phyloP scores from a whole-genome alignment of 75 land plant genomes.

The Sequoiadendron giganteum region DNA sequence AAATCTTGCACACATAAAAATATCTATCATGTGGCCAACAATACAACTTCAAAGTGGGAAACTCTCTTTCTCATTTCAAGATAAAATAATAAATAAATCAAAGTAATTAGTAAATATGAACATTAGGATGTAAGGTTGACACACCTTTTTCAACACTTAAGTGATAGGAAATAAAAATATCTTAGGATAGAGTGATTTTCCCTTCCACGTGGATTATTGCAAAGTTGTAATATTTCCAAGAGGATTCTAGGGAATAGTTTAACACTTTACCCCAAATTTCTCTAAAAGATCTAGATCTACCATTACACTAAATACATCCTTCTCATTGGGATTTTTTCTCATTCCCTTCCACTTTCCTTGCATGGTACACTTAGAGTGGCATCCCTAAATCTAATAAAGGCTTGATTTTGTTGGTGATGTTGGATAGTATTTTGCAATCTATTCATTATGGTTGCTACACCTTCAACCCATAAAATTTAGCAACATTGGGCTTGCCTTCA shows the following conservation, averaged over 20 bases:
- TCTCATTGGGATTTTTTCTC: not conserved
- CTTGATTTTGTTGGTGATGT: constrained; percentile 15
- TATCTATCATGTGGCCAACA: too few species aligned
- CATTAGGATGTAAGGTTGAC: too few species aligned
- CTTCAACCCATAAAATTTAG: not conserved
- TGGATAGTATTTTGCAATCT: constrained; percentile 14
- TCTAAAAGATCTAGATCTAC: not conserved
- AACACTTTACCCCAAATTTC: not conserved
- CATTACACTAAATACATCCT: constrained; percentile 6
- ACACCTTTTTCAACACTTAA: too few species aligned
- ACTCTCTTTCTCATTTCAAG: too few species aligned
- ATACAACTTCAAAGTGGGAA: too few species aligned
- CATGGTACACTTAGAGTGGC: not conserved
- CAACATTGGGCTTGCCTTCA: not conserved
- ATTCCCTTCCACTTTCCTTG: not conserved
- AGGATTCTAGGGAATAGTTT: not conserved
- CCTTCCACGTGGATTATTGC: not conserved
- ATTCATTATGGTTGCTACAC: not conserved
- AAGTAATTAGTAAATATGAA: too few species aligned
- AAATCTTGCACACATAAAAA: too few species aligned
- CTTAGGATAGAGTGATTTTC: not conserved
- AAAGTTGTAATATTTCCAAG: constrained; percentile 10
- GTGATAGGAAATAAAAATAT: too few species aligned
- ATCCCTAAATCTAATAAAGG: not conserved
- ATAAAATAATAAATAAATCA: too few species aligned